Evolutionary conservation across 2,329 filamentous ascomycete species (phyloP).

Genomic region (Fusarium sp.): DNA sequence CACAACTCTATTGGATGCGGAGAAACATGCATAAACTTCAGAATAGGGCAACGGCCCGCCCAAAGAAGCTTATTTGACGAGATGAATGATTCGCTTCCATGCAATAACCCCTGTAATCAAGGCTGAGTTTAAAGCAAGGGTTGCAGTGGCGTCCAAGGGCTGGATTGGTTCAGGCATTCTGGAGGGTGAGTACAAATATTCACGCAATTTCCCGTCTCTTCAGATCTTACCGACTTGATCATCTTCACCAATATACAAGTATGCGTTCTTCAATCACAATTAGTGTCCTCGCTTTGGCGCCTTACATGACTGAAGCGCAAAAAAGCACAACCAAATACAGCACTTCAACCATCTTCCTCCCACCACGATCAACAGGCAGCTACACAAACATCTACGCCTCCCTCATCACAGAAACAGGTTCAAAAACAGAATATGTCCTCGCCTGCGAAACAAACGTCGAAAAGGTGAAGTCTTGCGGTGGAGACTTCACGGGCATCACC

Average conservation of each 20-base stretch:
- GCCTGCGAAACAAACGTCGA: slow-evolving; percentile 42
- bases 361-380: slow-evolving; percentile 27
- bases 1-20: not conserved
- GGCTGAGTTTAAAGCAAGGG: slow-evolving; percentile 10
- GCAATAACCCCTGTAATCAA: slow-evolving; percentile 2
- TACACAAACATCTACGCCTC: slow-evolving; percentile 45
- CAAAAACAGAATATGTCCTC: slow-evolving; percentile 44
- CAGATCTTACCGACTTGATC: not conserved
- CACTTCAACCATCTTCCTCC: slow-evolving; percentile 38
- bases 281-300: slow-evolving; percentile 1
- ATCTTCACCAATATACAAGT: not conserved
- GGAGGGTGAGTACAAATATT: not conserved
- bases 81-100: not conserved
- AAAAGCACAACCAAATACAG: slow-evolving; percentile 22
- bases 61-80: not conserved
- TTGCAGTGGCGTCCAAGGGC: not conserved
- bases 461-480: slow-evolving; percentile 37
- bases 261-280: slow-evolving; percentile 3
- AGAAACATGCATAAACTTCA: slow-evolving; percentile 3
- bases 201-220: not conserved
- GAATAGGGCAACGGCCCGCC: not conserved
- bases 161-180: not conserved
- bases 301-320: slow-evolving; percentile 11
- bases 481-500: slow-evolving; percentile 41
- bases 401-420: slow-evolving; percentile 37